These are phyloP conservation scores for Ceratobasidium sp. DNA, from an alignment of 1,284 basidiomycete genomes.

Conservation along the genomic window DNA sequence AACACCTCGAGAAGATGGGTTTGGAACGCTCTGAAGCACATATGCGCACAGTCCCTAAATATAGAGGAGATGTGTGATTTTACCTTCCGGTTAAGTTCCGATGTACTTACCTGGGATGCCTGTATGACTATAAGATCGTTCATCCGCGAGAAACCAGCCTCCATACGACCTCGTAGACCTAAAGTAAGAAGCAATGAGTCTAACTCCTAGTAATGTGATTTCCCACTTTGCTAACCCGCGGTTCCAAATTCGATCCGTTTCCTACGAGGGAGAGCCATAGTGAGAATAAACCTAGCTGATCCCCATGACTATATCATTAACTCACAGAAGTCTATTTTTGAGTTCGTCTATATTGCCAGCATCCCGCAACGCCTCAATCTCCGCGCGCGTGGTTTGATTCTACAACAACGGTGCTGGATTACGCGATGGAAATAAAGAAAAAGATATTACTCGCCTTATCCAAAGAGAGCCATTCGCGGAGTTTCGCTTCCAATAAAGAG, in stretches of 20 bases:
- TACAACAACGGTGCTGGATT: background rate
- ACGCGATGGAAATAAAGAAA: background rate
- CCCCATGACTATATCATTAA: slow-evolving; percentile 25
- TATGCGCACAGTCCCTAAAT: slow-evolving; percentile 84
- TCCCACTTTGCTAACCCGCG: slow-evolving; percentile 70
- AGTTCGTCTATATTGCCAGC: slow-evolving; percentile 65
- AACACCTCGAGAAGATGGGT: slow-evolving; percentile 72
- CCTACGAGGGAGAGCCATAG: slow-evolving; percentile 57
- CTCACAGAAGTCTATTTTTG: slow-evolving; percentile 70
- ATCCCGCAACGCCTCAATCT: slow-evolving; percentile 68
- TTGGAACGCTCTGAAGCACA: slow-evolving; percentile 65
- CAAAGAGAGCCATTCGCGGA: slow-evolving; percentile 71
- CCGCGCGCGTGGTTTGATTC: slow-evolving; percentile 61
- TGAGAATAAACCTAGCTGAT: slow-evolving; percentile 22
- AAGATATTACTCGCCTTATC: slow-evolving; percentile 62
- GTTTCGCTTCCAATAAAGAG: too few species aligned
- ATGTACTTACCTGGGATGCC: slow-evolving; percentile 82
- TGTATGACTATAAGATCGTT: slow-evolving; percentile 88
- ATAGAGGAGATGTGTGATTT: too few species aligned
- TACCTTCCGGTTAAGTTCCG: too few species aligned
- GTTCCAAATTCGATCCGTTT: slow-evolving; percentile 87
- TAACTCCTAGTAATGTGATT: too few species aligned
- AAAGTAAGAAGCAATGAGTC: slow-evolving; percentile 25
- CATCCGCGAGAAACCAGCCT: slow-evolving; percentile 88
- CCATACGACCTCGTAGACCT: slow-evolving; percentile 86